Evolutionary conservation across 495 filamentous ascomycete genomes (phyloP).

Genomic region (Lepidopterella palustris): DNA sequence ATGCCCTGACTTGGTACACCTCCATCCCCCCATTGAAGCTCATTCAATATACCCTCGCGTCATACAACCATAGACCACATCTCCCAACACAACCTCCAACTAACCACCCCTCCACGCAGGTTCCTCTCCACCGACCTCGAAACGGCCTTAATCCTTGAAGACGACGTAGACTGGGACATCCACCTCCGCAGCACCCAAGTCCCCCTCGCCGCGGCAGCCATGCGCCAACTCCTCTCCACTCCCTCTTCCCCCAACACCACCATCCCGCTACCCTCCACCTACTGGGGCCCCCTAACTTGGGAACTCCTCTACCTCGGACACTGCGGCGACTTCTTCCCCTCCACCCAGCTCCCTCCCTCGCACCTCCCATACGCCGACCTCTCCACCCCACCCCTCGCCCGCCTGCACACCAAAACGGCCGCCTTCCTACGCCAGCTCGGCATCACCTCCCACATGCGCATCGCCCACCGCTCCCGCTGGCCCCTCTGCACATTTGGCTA

Average conservation of each 20-base stretch:
- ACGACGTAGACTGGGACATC: constrained; percentile 42
- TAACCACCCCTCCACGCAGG: constrained; percentile 4
- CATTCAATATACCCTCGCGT: not conserved
- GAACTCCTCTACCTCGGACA: constrained; percentile 42
- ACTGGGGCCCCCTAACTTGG: constrained; percentile 35
- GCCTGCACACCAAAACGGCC: constrained; percentile 22
- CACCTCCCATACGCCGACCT: constrained; percentile 23
- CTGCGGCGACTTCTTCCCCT: constrained; percentile 36
- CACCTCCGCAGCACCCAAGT: constrained; percentile 30
- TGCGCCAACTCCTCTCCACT: constrained; percentile 19
- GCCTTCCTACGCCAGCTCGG: constrained; percentile 19
- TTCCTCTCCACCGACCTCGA: constrained; percentile 35
- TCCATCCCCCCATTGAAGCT: not conserved
- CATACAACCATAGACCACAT: not conserved
- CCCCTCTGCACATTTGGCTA: constrained; percentile 46
- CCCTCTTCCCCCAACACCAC: not conserved
- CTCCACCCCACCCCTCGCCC: constrained; percentile 17
- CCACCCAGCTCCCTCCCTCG: constrained; percentile 17
- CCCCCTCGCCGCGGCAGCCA: constrained; percentile 25
- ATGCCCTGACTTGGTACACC: constrained; percentile 29
- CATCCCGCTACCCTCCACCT: constrained; percentile 12
- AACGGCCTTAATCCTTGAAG: constrained; percentile 43
- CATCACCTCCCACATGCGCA: constrained; percentile 31
- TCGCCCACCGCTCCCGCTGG: constrained; percentile 35
- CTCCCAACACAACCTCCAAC: not conserved